These are phyloP conservation scores for Flaveria sonorensis DNA, from an alignment of 129 eudicot species.

Conservation along the genomic window DNA sequence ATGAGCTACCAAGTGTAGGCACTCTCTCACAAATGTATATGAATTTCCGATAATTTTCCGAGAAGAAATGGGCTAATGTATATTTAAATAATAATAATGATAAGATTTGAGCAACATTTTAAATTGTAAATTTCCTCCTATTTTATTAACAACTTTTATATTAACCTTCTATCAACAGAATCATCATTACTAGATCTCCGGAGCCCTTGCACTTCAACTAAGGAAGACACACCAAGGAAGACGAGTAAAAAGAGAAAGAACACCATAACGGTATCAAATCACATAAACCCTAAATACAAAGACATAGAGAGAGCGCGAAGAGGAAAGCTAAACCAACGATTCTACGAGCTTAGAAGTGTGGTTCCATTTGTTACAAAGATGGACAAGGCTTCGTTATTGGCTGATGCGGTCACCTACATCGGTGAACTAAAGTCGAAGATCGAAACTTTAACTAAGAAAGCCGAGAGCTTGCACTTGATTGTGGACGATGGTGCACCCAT, in stretches of 20 bases:
- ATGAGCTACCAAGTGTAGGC: no score
- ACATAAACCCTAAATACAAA: background rate
- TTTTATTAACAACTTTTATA: background rate
- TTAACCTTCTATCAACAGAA: background rate
- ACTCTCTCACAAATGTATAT: no score
- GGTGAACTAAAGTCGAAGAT: slow-evolving; percentile 46
- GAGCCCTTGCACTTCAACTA: background rate
- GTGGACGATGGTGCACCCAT: background rate
- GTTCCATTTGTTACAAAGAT: slow-evolving; percentile 62
- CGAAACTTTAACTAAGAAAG: slow-evolving; percentile 29
- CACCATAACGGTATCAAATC: background rate
- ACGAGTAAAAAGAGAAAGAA: background rate
- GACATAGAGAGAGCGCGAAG: slow-evolving; percentile 51
- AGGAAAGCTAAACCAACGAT: slow-evolving; percentile 54
- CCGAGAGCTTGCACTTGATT: slow-evolving; percentile 15
- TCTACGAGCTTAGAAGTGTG: slow-evolving; percentile 57
- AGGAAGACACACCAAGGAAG: slow-evolving; percentile 36
- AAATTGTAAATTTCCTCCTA: no score
- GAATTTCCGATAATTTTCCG: no score
- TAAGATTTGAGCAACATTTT: no score
- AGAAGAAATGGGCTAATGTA: no score
- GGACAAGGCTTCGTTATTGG: slow-evolving; percentile 66
- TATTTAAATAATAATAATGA: no score
- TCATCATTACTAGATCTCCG: background rate
- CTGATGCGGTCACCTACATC: slow-evolving; percentile 60